These are phyloP conservation scores for Suillus tomentosus DNA, from an alignment of 768 basidiomycete genomes.

Conservation along the genomic window DNA sequence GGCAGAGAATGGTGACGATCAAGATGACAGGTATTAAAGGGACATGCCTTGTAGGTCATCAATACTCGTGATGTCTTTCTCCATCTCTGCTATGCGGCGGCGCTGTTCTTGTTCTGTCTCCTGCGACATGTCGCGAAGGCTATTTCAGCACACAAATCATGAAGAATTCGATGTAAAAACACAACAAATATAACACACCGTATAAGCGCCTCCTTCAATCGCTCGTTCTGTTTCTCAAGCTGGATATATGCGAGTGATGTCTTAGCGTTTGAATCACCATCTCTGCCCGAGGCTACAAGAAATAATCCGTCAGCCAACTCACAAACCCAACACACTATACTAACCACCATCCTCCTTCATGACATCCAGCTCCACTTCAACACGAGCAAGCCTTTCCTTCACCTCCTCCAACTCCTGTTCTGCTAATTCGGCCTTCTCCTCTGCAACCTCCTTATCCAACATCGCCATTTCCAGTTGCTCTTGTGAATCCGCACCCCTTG, in stretches of 20 bases:
- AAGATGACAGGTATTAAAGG: neutral
- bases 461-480: slow-evolving; percentile 95
- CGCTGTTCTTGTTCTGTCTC: slow-evolving; percentile 88
- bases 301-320: slow-evolving; percentile 11
- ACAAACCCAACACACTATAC: slow-evolving; percentile 2
- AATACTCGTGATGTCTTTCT: slow-evolving; percentile 77
- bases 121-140: slow-evolving; percentile 84
- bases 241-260: slow-evolving; percentile 74
- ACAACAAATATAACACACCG: slow-evolving; percentile 45
- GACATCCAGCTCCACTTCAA: slow-evolving; percentile 84
- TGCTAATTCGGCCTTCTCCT: slow-evolving; percentile 83
- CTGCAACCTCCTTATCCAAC: slow-evolving; percentile 96
- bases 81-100: slow-evolving; percentile 80
- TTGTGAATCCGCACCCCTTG: slow-evolving; percentile 71
- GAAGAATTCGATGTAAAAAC: neutral
- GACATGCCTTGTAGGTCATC: slow-evolving; percentile 78
- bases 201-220: slow-evolving; percentile 92
- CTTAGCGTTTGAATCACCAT: slow-evolving; percentile 42
- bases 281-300: slow-evolving; percentile 28
- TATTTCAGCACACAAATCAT: slow-evolving; percentile 31
- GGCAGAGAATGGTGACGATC: neutral
- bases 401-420: slow-evolving; percentile 78
- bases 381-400: slow-evolving; percentile 73
- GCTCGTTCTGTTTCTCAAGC: slow-evolving; percentile 94
- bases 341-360: slow-evolving; percentile 58